phyloP scores from a whole-genome alignment of 805 yeast species.

The Kodamaea sagamina region DNA sequence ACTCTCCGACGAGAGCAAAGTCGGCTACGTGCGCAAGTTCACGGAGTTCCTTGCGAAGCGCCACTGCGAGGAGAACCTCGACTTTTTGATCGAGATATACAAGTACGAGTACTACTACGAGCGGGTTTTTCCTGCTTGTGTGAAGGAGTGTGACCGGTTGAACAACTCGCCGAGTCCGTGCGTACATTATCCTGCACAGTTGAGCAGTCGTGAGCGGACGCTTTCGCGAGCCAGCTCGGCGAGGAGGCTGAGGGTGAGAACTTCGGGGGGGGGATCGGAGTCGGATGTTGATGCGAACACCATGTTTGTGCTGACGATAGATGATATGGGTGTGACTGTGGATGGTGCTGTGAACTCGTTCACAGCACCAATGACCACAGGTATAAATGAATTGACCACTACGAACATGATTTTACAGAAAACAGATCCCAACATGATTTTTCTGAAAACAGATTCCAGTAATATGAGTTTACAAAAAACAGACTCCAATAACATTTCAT shows the following conservation, averaged over 20 bases:
- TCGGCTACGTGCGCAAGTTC: slow-evolving; percentile 29
- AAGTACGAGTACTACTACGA: slow-evolving; percentile 49
- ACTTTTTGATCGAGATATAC: slow-evolving; percentile 46
- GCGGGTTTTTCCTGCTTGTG: slow-evolving; percentile 16
- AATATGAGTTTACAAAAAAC: no score
- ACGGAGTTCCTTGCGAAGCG: slow-evolving; percentile 33
- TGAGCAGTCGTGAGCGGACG: slow-evolving; percentile 9
- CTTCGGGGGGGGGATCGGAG: slow-evolving; percentile 5
- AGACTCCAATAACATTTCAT: no score
- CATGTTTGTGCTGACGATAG: slow-evolving; percentile 19
- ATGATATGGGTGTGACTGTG: slow-evolving; percentile 26
- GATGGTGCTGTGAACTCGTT: no score
- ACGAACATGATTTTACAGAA: no score
- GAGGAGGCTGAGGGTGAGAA: no score
- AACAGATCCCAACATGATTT: no score
- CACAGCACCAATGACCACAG: no score
- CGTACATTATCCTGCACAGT: slow-evolving; percentile 1
- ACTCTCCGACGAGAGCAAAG: slow-evolving; percentile 17
- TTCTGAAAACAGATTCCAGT: no score
- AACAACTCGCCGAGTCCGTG: slow-evolving; percentile 14
- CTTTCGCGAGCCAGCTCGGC: slow-evolving; percentile 15
- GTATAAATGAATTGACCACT: no score
- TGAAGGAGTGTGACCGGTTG: slow-evolving; percentile 8
- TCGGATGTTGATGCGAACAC: not conserved
- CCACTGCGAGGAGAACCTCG: slow-evolving; percentile 49